These are phyloP conservation scores for Ceratobasidium papillatum DNA, from an alignment of 1,284 basidiomycete species.

Conservation along the genomic window DNA sequence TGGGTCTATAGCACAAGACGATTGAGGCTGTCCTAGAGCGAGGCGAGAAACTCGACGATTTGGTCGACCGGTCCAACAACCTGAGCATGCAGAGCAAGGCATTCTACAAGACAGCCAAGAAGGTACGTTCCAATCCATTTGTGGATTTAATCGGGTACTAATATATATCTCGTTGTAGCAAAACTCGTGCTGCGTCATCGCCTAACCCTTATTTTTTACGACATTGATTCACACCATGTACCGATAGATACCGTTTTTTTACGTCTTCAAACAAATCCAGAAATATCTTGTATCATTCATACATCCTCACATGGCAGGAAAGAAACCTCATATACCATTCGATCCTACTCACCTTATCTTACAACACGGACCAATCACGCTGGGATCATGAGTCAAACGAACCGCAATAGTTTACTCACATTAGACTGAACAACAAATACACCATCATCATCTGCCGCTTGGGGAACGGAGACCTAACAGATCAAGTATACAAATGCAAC, in stretches of 20 bases:
- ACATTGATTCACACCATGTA: constrained; percentile 20
- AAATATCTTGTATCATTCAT: constrained; percentile 26
- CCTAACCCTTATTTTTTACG: constrained; percentile 49
- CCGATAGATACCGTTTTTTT: constrained; percentile 34
- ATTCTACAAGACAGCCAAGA: constrained; percentile 95
- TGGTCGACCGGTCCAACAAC: constrained; percentile 94
- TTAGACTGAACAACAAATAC: constrained; percentile 37
- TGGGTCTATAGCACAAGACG: constrained; percentile 85
- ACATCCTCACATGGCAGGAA: constrained; percentile 4
- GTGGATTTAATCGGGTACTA: constrained; percentile 19
- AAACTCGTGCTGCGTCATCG: constrained; percentile 71
- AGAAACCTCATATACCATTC: neutral
- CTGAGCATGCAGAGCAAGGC: constrained; percentile 92
- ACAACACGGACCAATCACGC: neutral
- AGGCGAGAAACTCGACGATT: constrained; percentile 96
- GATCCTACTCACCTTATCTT: neutral
- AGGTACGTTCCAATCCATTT: constrained; percentile 60
- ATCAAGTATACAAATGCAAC: constrained; percentile 39
- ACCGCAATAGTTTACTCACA: constrained; percentile 34
- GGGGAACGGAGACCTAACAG: constrained; percentile 34
- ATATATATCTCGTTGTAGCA: constrained; percentile 58
- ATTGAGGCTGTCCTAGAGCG: constrained; percentile 97
- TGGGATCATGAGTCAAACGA: constrained; percentile 5
- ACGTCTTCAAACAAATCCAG: constrained; percentile 14
- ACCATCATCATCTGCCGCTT: constrained; percentile 8